Evolutionary conservation across 352 stramenopile genomes (phyloP).

Genomic region (Phytophthora hybrid): DNA sequence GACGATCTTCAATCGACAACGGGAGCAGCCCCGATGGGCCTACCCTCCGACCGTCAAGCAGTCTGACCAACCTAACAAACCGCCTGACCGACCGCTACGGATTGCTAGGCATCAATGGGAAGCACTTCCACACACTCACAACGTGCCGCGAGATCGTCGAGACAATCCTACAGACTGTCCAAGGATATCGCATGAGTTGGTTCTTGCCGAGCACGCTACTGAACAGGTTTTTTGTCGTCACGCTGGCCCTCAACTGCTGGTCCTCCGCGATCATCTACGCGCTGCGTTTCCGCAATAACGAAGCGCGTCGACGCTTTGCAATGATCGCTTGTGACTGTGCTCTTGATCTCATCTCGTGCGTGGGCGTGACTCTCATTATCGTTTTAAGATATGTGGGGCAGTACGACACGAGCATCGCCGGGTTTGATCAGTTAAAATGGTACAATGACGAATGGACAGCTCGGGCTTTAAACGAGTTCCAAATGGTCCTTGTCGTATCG

Average conservation of each 20-base stretch:
- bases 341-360: constrained; percentile 41
- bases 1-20: neutral
- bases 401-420: constrained; percentile 21
- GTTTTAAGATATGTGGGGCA: constrained; percentile 27
- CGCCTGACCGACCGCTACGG: neutral
- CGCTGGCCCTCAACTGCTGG: constrained; percentile 41
- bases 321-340: constrained; percentile 40
- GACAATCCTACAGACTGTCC: constrained; percentile 37
- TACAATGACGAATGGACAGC: constrained; percentile 42
- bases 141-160: constrained; percentile 36
- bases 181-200: constrained; percentile 50
- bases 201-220: constrained; percentile 29
- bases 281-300: constrained; percentile 17
- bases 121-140: constrained; percentile 29
- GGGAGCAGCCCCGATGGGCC: neutral
- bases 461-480: constrained; percentile 34
- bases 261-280: constrained; percentile 35
- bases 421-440: constrained; percentile 40
- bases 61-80: neutral
- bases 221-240: constrained; percentile 37
- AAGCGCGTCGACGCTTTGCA: constrained; percentile 35
- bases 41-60: neutral
- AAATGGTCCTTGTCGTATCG: constrained; percentile 41
- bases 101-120: constrained; percentile 32
- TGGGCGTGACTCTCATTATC: constrained; percentile 36